These are phyloP conservation scores for Simmondsia chinensis DNA, from an alignment of 148 eudicot genomes.

Conservation along the genomic window DNA sequence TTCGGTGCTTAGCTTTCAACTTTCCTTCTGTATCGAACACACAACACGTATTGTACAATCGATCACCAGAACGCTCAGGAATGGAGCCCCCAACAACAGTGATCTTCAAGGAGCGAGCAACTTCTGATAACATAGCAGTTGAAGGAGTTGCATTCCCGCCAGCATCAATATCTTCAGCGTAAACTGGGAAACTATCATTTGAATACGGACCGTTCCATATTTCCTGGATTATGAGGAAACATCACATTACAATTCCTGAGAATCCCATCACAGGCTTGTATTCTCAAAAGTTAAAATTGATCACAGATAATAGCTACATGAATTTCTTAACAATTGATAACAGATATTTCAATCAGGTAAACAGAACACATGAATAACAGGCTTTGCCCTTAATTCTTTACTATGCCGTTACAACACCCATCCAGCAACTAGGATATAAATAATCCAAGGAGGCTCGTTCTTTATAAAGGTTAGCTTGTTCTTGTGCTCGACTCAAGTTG, in stretches of 20 bases:
- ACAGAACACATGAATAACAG: background rate
- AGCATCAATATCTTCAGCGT: conserved; percentile 89
- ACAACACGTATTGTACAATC: conserved; percentile 80
- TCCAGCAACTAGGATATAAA: no score
- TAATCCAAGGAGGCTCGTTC: no score
- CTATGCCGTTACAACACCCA: no score
- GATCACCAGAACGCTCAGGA: conserved; percentile 77
- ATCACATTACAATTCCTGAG: conserved; percentile 2
- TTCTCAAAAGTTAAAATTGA: background rate
- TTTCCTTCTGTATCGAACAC: conserved; percentile 72
- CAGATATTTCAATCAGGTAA: no score
- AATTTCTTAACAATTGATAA: no score
- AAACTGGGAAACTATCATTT: conserved; percentile 73
- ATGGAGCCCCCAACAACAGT: conserved; percentile 94
- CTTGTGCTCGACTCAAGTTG: no score
- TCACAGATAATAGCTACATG: background rate
- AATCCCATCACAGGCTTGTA: no score
- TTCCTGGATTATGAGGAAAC: conserved; percentile 42
- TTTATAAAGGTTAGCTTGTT: no score
- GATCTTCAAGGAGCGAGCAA: conserved; percentile 46
- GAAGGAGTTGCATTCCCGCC: conserved; percentile 81
- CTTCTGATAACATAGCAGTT: conserved; percentile 87
- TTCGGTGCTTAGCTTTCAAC: conserved; percentile 78
- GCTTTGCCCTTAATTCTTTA: no score
- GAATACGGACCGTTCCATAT: conserved; percentile 97